Evolutionary conservation across 2,329 filamentous ascomycete genomes (phyloP).

Genomic region (Botrytis elliptica): DNA sequence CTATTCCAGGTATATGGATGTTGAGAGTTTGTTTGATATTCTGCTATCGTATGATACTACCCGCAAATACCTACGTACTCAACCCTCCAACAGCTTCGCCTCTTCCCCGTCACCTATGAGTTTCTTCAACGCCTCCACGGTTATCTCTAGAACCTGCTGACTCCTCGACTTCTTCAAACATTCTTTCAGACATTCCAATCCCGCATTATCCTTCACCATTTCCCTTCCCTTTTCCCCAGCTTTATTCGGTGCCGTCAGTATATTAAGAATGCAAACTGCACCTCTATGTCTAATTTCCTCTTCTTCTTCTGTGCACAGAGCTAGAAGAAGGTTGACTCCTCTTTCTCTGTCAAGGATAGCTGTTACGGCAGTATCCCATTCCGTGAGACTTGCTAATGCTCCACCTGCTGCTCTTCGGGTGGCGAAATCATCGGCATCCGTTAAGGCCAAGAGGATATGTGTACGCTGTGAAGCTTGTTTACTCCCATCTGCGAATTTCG

Average conservation of each 20-base stretch:
- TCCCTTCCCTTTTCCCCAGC: constrained; percentile 60
- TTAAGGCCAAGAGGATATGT: constrained; percentile 81
- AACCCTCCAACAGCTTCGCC: constrained; percentile 1
- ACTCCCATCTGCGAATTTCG: constrained; percentile 66
- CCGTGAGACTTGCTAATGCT: constrained; percentile 79
- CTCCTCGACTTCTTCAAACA: constrained; percentile 68
- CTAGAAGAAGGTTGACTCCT: constrained; percentile 76
- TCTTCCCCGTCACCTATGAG: constrained; percentile 29
- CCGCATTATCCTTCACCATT: constrained; percentile 61
- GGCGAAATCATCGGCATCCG: constrained; percentile 77
- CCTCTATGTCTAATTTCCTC: constrained; percentile 71
- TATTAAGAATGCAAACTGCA: constrained; percentile 70
- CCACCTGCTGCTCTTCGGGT: constrained; percentile 85
- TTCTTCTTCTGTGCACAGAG: constrained; percentile 70
- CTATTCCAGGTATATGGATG: background rate
- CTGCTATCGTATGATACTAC: background rate
- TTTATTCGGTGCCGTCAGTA: constrained; percentile 66
- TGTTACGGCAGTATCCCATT: constrained; percentile 71
- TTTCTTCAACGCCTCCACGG: constrained; percentile 69
- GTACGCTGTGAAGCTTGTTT: constrained; percentile 70
- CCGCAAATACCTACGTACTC: background rate
- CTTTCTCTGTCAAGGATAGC: constrained; percentile 69
- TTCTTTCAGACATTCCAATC: constrained; percentile 65
- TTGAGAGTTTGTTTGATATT: background rate
- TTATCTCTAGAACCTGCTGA: constrained; percentile 67